Evolutionary conservation across 2,329 filamentous ascomycete species (phyloP).

Genomic region (Ascochyta viciae-villosae): DNA sequence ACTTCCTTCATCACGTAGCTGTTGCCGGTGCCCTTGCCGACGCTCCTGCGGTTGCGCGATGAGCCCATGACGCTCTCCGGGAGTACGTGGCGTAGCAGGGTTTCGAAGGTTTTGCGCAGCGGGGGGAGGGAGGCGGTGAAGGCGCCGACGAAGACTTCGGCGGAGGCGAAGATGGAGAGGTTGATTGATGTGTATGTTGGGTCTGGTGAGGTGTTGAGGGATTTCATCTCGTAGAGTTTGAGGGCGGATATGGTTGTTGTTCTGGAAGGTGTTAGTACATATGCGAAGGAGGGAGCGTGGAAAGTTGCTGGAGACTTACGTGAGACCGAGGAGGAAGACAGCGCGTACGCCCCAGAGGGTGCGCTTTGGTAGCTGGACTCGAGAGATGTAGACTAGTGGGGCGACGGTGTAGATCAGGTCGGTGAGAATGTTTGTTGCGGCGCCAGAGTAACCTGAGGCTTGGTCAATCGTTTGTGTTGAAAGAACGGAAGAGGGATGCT

Average conservation of each 20-base stretch:
- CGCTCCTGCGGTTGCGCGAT: conserved; percentile 4
- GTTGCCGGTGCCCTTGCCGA: conserved; percentile 18
- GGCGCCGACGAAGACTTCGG: conserved; percentile 37
- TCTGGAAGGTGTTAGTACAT: conserved; percentile 15
- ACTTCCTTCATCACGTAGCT: conserved; percentile 27
- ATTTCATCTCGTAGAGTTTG: conserved; percentile 37
- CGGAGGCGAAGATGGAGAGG: conserved; percentile 32
- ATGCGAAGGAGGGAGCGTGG: no score
- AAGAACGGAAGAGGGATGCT: neutral
- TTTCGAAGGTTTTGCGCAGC: conserved; percentile 37
- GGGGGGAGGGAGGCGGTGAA: conserved; percentile 38
- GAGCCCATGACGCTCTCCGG: conserved; percentile 28
- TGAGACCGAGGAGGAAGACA: conserved; percentile 36
- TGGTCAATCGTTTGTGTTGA: neutral
- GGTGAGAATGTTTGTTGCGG: conserved; percentile 35
- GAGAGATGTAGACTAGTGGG: conserved; percentile 32
- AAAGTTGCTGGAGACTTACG: conserved; percentile 19
- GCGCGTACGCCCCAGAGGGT: conserved; percentile 37
- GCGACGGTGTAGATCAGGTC: conserved; percentile 35
- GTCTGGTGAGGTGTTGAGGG: conserved; percentile 27
- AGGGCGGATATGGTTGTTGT: conserved; percentile 37
- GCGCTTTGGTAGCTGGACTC: conserved; percentile 33
- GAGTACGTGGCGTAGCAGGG: conserved; percentile 23
- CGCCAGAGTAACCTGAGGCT: conserved; percentile 29
- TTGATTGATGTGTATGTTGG: conserved; percentile 33